Evolutionary conservation across 2,329 filamentous ascomycete species (phyloP), one percentile per base, ranked within the genome.

Genomic region (Onygenales sp.): DNA sequence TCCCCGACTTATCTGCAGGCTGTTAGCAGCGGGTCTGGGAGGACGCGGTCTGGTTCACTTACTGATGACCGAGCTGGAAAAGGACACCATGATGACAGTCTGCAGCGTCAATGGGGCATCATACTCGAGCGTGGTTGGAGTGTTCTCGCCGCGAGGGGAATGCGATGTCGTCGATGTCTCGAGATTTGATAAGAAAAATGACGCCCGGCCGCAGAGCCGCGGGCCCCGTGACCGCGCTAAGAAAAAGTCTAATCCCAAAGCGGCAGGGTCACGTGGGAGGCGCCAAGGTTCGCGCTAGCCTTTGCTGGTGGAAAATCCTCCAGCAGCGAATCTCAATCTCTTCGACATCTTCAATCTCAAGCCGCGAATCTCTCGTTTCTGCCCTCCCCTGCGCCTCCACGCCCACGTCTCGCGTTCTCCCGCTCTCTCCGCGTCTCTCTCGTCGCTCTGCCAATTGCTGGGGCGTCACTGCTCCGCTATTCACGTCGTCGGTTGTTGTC

Each of bases 1-100:
- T 87, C 69, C 85, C 78, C 72, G 85, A 85, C 75, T 86, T 85
- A 61, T 71, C 76, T 72, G 54, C 7, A 57, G 39, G 17, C 11
- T 4, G 38, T 46, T 43, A 49, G 53, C 58, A 38, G 56, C 52
- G 48, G 45, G 10, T 31, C 42, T 51, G 50, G 32, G 53, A 46
- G 35, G 2, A 5, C 38, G 44, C 7, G 36, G 46, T 61, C 46
- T 59, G 58, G 50, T 41, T 17, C 36, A 65, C 70, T 62, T 66
- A 76, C 75, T 77, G 57, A 80, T 78, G 43, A 74, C 76, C 52
- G 78, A 80, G 61, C 75, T 79, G 56, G 78, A 78, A 44, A 80
- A 72, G 17, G 76, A 74, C 69, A 77, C 69, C 70, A 72, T 72
- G 48, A 42, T 54, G 50, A 51, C 43, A 33, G 32, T 13, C 7